These are phyloP conservation scores for Neonectria ditissima DNA, from an alignment of 2,329 filamentous ascomycete species.

Conservation along the genomic window DNA sequence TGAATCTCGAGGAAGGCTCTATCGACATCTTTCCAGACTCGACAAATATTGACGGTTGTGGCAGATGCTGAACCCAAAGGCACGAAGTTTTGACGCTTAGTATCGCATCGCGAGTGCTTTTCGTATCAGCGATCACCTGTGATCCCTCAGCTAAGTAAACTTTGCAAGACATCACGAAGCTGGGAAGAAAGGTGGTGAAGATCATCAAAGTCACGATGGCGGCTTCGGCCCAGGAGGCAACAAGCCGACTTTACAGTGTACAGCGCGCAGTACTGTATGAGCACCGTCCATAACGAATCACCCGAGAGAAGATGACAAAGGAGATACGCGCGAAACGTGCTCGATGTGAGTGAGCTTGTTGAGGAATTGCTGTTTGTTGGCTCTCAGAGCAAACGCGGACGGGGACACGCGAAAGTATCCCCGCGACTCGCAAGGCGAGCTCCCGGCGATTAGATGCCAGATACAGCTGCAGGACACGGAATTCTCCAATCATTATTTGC, in stretches of 20 bases:
- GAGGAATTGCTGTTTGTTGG: not conserved
- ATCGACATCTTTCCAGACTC: constrained; percentile 11
- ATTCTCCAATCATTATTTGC: not conserved
- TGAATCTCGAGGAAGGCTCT: not conserved
- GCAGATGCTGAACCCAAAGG: constrained; percentile 24
- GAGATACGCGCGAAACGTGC: not conserved
- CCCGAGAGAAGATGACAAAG: not conserved
- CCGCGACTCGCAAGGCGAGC: not conserved
- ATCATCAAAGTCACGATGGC: not conserved
- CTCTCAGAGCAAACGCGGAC: not conserved
- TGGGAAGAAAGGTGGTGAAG: too few species aligned
- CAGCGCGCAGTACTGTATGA: too few species aligned
- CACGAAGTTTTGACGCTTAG: constrained; percentile 26
- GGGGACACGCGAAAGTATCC: not conserved
- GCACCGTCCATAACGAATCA: too few species aligned
- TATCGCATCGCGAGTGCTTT: constrained; percentile 28
- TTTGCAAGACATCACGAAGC: constrained; percentile 26
- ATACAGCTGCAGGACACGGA: not conserved
- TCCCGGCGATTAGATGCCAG: not conserved
- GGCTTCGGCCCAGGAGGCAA: not conserved
- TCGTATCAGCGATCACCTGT: not conserved
- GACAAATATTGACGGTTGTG: constrained; percentile 25
- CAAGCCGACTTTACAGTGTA: too few species aligned
- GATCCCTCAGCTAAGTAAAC: constrained; percentile 6
- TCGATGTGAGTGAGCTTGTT: not conserved